Evolutionary conservation across 345 rosid species (phyloP), one percentile per base, ranked within the genome.

Genomic region (Eucalyptus dawsonii): DNA sequence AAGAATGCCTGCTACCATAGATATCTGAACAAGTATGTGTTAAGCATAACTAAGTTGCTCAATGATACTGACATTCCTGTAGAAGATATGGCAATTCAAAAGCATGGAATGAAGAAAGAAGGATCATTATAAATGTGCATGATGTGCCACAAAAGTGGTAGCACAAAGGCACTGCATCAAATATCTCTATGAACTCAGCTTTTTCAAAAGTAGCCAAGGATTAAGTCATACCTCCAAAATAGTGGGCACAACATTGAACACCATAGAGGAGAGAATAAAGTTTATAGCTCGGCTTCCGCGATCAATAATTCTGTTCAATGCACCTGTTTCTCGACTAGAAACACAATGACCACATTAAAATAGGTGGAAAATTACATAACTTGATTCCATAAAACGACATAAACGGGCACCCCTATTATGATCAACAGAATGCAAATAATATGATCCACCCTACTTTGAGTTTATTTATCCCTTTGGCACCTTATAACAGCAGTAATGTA

Each of bases 241-340:
- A 65, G 99, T 97, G 88, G 99, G 99, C 31, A 95, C 95, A 89
- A 97, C 96, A 91, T 98, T 98, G 97, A 98, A 96, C 90, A 97
- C 97, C 99, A 96, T 97, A 86, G 99, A 92, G 14, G 99, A 96
- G 91, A 98, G 97, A 44, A 98, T 95, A 88, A 97, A 97, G 89
- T 97, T 98, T 88, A 98, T 98, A n/a, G 97, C 99, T n/a, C 99
- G 98, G 94, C 99, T 97, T 92, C 99, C 99, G 89, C 97, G 99
- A 91, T 98, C 99, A 80, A 97, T 98, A 72, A 94, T 98, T 92
- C 99, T 94, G 92, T 92, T 98, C 92, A 98, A 91, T 42, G 94
- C 99, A 87, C 99, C 99, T 51, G 99, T 98, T 94, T 98, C 98
- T 92, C 99, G 99, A 92, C 99, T 98, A 94, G 69, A 93, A 88